Conservation (phyloP, 768 basidiomycete genomes). For the Lactarius indigo region DNA sequence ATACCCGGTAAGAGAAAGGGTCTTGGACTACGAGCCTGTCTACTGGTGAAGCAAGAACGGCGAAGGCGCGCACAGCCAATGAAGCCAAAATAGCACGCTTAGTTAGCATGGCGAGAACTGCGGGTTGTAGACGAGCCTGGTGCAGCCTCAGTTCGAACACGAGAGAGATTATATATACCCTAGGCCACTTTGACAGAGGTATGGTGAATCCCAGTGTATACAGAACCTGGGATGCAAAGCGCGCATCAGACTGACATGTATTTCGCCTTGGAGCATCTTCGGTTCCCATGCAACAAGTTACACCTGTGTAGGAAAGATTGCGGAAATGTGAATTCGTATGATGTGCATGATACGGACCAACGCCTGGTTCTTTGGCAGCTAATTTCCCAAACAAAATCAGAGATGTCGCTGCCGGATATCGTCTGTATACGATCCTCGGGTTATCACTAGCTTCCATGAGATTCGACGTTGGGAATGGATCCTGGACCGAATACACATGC, state of each 20-base stretch:
- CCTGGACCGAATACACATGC: neutral
- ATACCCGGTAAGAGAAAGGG: neutral
- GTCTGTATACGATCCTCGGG: neutral
- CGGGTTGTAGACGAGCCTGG: neutral
- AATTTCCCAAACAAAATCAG: neutral
- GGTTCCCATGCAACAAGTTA: neutral
- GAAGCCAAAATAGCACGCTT: conserved; percentile 2
- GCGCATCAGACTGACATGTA: no score
- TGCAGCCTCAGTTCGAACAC: no score
- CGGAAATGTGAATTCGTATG: neutral
- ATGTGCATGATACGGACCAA: neutral
- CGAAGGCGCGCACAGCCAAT: conserved; percentile 6
- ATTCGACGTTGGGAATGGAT: neutral
- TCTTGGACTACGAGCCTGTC: conserved; percentile 2
- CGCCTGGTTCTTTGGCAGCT: neutral
- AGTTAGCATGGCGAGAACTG: conserved; percentile 2
- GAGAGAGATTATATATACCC: conserved; percentile 5
- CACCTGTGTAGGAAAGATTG: neutral
- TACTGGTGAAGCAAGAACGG: conserved; percentile 10
- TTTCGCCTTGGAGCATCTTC: neutral
- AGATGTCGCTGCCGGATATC: neutral
- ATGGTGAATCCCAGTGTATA: neutral
- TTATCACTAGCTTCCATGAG: neutral
- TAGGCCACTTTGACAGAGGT: neutral
- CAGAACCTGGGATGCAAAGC: neutral